Base-by-base conservation (phyloP, 164 flowering plant species). In the Sextonia rubra region DNA sequence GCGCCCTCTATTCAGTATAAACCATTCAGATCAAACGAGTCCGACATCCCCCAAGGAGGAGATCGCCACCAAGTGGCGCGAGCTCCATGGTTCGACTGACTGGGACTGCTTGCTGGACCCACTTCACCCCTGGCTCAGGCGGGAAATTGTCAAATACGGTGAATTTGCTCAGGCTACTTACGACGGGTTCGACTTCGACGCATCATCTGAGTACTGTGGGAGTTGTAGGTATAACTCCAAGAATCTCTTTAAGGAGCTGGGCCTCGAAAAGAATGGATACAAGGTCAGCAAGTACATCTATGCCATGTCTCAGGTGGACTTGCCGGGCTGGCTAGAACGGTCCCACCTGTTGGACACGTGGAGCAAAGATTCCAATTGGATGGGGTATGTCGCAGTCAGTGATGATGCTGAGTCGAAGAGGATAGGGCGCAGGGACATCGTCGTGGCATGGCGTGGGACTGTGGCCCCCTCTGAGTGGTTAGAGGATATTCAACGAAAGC, bases 281-380 rank as follows among this genome's bases (percentile, higher is more conserved):
- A 68, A 32, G 1, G 89, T 86, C 14, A 82, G 76, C 30, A 86
- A 83, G 66, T 86, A 88, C 79, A 73, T 91, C 7, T 88, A 91
- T 69, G 94, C 92, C 49, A 83, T 82, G 88, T 82, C 94, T 0
- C 86, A 81, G 23, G 69, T 87, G 0, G 88, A 87, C 7, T 73
- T 88, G 29, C 90, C 90, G 0, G 29, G 63, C 0, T 91, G 89
- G 91, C 74, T 91, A 3, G 76, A 85, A 71, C 68, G 76, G 30
- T 82, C 89, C 0, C 76, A 75, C 4, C 2, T 83, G 23, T 80
- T 47, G 0, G 83, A 85, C 12, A 73, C 80, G 0, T 88, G 91
- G 91, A 86, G 89, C 77, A 82, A 76, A 30, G 86, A 85, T 44
- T 87, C 90, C n/a, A 87, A 86, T 47, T 91, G 97, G 97, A 87